A percentile compares a stretch with the other conserved stretches of the same genome.
Evolutionary conservation across 2,329 filamentous ascomycete species (phyloP).

Genomic region (Beauveria bassiana): DNA sequence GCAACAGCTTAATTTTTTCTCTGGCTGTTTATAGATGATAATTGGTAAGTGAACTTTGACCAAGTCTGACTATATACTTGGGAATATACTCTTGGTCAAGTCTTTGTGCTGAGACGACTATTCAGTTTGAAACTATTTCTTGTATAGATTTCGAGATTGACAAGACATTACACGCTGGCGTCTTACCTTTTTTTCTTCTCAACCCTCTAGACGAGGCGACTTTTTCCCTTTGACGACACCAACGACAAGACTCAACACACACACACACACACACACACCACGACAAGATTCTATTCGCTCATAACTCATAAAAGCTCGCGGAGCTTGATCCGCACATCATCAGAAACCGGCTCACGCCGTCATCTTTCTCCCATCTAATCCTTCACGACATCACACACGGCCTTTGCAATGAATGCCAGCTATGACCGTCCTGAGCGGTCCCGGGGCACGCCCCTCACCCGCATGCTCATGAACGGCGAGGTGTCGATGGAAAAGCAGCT

Average conservation of each 20-base stretch:
- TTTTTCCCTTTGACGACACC: neutral
- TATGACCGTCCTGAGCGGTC: slow-evolving; percentile 54
- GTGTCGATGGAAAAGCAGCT: slow-evolving; percentile 68
- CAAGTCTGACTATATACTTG: too few relatives aligned
- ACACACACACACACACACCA: neutral
- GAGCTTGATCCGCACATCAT: neutral
- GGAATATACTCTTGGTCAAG: too few relatives aligned
- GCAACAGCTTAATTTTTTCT: too few relatives aligned
- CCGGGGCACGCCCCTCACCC: slow-evolving; percentile 74
- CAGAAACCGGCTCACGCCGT: neutral
- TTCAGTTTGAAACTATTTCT: neutral
- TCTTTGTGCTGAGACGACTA: neutral
- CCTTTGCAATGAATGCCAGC: neutral
- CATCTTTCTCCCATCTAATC: neutral
- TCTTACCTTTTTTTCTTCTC: neutral
- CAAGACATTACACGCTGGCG: neutral
- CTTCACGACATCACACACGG: neutral
- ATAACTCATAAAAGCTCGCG: neutral
- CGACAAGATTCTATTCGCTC: neutral
- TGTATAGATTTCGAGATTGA: neutral
- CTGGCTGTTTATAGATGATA: too few relatives aligned
- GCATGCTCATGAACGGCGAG: slow-evolving; percentile 76
- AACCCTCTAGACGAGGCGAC: neutral
- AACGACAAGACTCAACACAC: neutral
- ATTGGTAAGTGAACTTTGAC: neutral